These are phyloP conservation scores for Neurospora sp. DNA, from an alignment of 495 filamentous ascomycete species.

Conservation along the genomic window DNA sequence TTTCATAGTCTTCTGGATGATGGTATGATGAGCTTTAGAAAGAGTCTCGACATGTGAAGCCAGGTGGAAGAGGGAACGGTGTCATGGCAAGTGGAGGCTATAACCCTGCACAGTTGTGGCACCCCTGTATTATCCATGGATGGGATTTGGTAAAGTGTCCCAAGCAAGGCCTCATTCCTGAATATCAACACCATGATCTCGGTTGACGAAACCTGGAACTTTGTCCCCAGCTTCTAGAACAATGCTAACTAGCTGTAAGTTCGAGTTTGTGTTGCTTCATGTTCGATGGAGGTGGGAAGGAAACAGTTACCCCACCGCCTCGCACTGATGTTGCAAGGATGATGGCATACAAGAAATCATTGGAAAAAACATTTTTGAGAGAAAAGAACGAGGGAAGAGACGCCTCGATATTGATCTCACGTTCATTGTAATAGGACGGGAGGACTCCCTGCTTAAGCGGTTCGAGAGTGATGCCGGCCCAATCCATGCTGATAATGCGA, in stretches of 20 bases:
- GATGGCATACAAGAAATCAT: neutral
- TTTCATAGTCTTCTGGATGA: neutral
- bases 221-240: neutral
- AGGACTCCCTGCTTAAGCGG: neutral
- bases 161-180: neutral
- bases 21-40: neutral
- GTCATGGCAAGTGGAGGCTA: neutral
- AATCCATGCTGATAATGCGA: too few relatives aligned
- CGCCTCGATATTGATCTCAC: neutral
- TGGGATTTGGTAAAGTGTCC: neutral
- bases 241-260: neutral
- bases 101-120: neutral
- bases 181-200: neutral
- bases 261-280: neutral
- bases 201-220: neutral
- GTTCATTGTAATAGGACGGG: neutral
- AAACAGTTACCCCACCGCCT: neutral
- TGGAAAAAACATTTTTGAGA: neutral
- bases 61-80: neutral
- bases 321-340: neutral
- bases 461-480: too few relatives aligned
- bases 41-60: neutral
- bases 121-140: neutral
- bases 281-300: neutral
- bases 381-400: neutral